These are phyloP conservation scores for Talaromyces sp. DNA, from an alignment of 2,329 filamentous ascomycete genomes.

Conservation along the genomic window DNA sequence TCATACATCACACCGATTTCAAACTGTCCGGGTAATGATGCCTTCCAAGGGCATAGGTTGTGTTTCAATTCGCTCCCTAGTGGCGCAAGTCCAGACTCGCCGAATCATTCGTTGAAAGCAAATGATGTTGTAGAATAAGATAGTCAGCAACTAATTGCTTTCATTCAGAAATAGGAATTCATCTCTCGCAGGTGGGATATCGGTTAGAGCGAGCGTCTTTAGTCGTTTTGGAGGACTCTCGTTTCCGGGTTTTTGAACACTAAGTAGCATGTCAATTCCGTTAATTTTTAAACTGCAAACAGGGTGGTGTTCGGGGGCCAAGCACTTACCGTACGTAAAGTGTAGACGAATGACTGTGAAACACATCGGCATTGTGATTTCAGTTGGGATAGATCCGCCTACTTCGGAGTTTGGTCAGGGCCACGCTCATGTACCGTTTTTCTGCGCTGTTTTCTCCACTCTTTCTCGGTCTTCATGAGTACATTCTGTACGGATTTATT, in stretches of 20 bases:
- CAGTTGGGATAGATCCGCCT: not conserved
- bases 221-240: not conserved
- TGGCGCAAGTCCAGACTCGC: not conserved
- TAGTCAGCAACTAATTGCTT: not conserved
- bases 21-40: not conserved
- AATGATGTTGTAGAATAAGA: not conserved
- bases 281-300: not conserved
- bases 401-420: not conserved
- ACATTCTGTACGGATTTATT: constrained; percentile 59
- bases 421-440: constrained; percentile 14
- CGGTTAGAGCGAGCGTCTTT: not conserved
- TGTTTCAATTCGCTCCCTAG: not conserved
- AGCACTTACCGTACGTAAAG: not conserved
- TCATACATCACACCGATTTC: not conserved
- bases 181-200: not conserved
- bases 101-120: not conserved
- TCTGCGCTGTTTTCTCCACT: constrained; percentile 36
- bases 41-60: not conserved
- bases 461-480: constrained; percentile 60
- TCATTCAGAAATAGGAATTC: not conserved
- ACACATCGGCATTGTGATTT: not conserved
- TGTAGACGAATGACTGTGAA: not conserved
- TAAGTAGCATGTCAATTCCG: not conserved
- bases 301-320: not conserved
- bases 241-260: not conserved